These are phyloP conservation scores for Boletus patriciae DNA, from an alignment of 768 basidiomycete species.

Conservation along the genomic window DNA sequence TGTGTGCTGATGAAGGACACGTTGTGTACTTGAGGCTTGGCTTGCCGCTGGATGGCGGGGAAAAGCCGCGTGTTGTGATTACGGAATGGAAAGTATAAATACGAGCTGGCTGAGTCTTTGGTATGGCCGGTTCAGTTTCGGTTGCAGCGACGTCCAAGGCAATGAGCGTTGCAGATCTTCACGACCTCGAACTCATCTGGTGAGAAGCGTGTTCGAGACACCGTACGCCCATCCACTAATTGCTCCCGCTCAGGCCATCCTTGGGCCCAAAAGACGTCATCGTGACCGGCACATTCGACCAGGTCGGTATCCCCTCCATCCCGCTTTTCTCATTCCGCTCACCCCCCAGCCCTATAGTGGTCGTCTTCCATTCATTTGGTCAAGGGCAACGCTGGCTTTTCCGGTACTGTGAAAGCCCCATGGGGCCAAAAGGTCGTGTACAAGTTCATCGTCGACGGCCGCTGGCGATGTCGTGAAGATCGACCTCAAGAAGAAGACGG, in stretches of 20 bases:
- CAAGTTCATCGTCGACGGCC: constrained; percentile 80
- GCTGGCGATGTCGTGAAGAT: constrained; percentile 55
- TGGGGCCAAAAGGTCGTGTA: constrained; percentile 64
- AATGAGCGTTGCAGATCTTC: constrained; percentile 41
- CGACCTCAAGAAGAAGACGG: constrained; percentile 61
- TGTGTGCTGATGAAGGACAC: constrained; percentile 4
- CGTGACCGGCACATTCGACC: constrained; percentile 77
- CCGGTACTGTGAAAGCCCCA: constrained; percentile 52
- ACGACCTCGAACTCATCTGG: constrained; percentile 57
- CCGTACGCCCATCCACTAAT: constrained; percentile 2
- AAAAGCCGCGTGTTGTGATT: constrained; percentile 18
- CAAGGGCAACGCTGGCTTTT: constrained; percentile 56
- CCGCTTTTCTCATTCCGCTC: constrained; percentile 1
- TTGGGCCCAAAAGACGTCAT: constrained; percentile 55
- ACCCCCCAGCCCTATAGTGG: constrained; percentile 46
- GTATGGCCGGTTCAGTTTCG: constrained; percentile 14
- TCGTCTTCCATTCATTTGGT: constrained; percentile 54
- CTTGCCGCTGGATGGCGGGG: background rate
- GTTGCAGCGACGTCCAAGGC: constrained; percentile 21
- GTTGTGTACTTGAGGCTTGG: constrained; percentile 15
- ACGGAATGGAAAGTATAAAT: constrained; percentile 31
- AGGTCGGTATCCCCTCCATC: constrained; percentile 45
- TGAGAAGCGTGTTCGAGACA: constrained; percentile 29
- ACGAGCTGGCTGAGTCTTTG: background rate
- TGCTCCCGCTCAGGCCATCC: constrained; percentile 51